Evolutionary conservation across 495 filamentous ascomycete species (phyloP).

Genomic region (Gamarada debralockiae): DNA sequence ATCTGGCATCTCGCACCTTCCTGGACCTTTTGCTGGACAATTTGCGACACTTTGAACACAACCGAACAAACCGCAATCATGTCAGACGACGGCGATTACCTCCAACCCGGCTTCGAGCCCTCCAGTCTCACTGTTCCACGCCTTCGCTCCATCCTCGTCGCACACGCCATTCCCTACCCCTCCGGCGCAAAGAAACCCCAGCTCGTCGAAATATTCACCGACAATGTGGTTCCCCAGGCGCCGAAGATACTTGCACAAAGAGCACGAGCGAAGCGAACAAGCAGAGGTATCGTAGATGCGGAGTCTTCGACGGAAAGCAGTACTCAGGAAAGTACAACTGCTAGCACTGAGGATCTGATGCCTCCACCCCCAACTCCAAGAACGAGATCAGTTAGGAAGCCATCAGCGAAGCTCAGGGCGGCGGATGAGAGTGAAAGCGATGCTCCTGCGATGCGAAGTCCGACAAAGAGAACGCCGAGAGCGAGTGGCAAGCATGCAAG

Average conservation of each 20-base stretch:
- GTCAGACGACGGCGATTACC: slow-evolving; percentile 75
- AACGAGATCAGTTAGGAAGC: slow-evolving; percentile 44
- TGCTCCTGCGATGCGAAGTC: slow-evolving; percentile 36
- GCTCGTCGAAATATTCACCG: slow-evolving; percentile 77
- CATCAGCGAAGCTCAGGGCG: slow-evolving; percentile 38
- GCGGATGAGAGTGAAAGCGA: slow-evolving; percentile 42
- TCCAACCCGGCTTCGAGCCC: slow-evolving; percentile 81
- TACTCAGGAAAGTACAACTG: slow-evolving; percentile 24
- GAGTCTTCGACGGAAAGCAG: slow-evolving; percentile 32
- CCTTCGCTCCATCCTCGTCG: slow-evolving; percentile 83
- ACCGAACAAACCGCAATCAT: slow-evolving; percentile 39
- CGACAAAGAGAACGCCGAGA: slow-evolving; percentile 47
- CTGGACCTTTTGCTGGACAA: no score
- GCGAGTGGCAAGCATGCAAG: slow-evolving; percentile 39
- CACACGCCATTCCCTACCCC: slow-evolving; percentile 79
- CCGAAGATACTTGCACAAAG: slow-evolving; percentile 69
- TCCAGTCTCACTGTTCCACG: slow-evolving; percentile 76
- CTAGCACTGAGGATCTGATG: slow-evolving; percentile 40
- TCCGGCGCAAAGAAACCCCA: slow-evolving; percentile 83
- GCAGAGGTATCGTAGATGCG: slow-evolving; percentile 80
- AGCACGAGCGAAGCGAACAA: slow-evolving; percentile 71
- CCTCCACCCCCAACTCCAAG: slow-evolving; percentile 37
- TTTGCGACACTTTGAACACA: not conserved
- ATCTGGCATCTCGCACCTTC: no score
- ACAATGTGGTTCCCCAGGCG: slow-evolving; percentile 73